Evolutionary conservation across 352 stramenopile species (phyloP), one percentile per base, ranked within the genome.

Genomic region (Peronospora farinosa): DNA sequence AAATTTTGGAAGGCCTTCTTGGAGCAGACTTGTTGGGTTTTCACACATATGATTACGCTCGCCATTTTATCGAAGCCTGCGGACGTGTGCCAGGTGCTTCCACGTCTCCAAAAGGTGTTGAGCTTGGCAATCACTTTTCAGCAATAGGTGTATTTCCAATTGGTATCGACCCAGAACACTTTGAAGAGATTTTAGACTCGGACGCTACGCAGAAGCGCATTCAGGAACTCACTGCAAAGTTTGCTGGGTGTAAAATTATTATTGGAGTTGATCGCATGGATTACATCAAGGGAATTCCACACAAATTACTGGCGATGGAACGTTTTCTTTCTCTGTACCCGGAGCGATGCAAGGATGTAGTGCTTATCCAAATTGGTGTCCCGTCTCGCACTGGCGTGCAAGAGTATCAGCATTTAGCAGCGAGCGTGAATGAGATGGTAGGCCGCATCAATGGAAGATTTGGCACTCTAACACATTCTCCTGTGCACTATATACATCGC

Each of bases 311-410:
- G 15, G 83, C 83, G 11, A 88, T 96, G 64, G 86, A 96, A 51
- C 67, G 86, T 3, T 94, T 93, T 54, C 55, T 96, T 1, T 71
- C 74, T 11, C 64, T 74, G 49, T 84, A 92, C 47, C 84, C 86
- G 0, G 77, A 97, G 49, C 94, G 85, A 57, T 77, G 86, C 15
- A 89, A 92, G 12, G 95, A 95, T 59, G 88, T 97, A 44, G 84
- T 96, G 23, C 55, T 98, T 5, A 85, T 98, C 38, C 91, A 97
- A 67, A 95, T 98, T 37, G 95, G 80, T 12, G 95, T 98, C 31
- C 94, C 90, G 12, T 92, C 78, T 5, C 75, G 86, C 8, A 85
- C 69, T 7, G 79, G 85, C 21, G 82, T 95, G 12, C 51, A 82
- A 21, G 86, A 95, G 64, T 95, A 95, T 50, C 80, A 91, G 47